These are phyloP conservation scores for Nicotiana tabacum DNA, from an alignment of 257 asterid species.

Conservation along the genomic window DNA sequence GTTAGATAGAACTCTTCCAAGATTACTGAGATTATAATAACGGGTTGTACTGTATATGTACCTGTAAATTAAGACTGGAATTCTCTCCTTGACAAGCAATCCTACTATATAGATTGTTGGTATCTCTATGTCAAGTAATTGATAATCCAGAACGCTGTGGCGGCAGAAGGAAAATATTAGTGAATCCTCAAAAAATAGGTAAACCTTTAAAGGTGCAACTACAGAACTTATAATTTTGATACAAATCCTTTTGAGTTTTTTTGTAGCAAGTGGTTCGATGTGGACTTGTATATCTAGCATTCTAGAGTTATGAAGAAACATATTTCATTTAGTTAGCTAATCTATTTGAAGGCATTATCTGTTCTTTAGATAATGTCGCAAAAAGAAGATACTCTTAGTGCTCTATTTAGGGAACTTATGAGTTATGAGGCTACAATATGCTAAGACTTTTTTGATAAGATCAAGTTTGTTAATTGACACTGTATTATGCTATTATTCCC, in stretches of 20 bases:
- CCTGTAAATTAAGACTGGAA: slow-evolving; percentile 61
- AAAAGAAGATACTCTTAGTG: neutral
- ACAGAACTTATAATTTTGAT: neutral
- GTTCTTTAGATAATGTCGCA: neutral
- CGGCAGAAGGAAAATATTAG: neutral
- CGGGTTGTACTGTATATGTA: neutral
- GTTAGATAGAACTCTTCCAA: neutral
- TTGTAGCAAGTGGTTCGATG: neutral
- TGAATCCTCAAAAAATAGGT: neutral
- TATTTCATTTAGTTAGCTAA: neutral
- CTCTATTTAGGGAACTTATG: neutral
- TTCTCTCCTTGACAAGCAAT: slow-evolving; percentile 45
- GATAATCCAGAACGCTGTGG: slow-evolving; percentile 50
- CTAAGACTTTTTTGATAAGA: neutral
- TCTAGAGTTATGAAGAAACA: neutral
- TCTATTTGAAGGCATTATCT: neutral
- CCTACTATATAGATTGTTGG: slow-evolving; percentile 51
- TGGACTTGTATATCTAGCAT: too few species aligned
- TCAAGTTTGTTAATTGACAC: neutral
- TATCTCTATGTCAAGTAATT: slow-evolving; percentile 57
- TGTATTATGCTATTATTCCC: neutral
- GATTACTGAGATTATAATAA: neutral
- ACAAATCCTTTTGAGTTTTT: neutral
- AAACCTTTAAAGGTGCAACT: neutral
- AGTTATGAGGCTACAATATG: neutral